A percentile compares a stretch with the other conserved stretches of the same genome.
phyloP scores from a whole-genome alignment of 345 rosid species.

The Dimocarpus longan region DNA sequence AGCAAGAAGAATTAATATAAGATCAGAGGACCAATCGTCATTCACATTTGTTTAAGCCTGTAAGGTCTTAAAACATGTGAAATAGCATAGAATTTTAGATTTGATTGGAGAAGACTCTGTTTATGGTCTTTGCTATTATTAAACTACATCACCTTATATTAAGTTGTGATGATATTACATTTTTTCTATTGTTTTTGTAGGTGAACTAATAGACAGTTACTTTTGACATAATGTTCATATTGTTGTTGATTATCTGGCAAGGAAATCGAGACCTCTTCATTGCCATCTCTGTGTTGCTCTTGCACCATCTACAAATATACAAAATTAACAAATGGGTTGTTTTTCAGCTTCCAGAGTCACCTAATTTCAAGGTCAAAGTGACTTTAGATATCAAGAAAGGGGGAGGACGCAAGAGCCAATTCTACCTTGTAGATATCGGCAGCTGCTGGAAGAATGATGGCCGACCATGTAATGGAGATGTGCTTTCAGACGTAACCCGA shows the following conservation, averaged over 20 bases:
- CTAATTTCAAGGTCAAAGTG: slow-evolving; percentile 66
- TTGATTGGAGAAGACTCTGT: background rate
- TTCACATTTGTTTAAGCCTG: background rate
- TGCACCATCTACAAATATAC: background rate
- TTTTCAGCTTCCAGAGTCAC: slow-evolving; percentile 74
- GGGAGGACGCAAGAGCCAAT: slow-evolving; percentile 76
- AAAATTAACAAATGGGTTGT: background rate
- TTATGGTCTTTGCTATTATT: background rate
- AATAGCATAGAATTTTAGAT: background rate
- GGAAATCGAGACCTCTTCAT: background rate
- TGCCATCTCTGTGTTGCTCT: background rate
- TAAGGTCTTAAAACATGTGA: background rate
- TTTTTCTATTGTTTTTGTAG: background rate
- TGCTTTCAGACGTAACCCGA: slow-evolving; percentile 70
- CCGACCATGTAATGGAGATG: slow-evolving; percentile 64
- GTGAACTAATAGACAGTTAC: background rate
- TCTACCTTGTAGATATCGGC: slow-evolving; percentile 78
- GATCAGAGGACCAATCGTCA: background rate
- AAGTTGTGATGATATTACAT: background rate
- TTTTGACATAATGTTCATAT: background rate
- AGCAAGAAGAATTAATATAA: background rate
- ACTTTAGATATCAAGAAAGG: slow-evolving; percentile 64
- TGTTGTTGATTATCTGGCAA: background rate
- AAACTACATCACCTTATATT: background rate
- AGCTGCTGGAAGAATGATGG: slow-evolving; percentile 90